Evolutionary conservation across 2,329 filamentous ascomycete species (phyloP).

Genomic region (Diaporthe vexans): DNA sequence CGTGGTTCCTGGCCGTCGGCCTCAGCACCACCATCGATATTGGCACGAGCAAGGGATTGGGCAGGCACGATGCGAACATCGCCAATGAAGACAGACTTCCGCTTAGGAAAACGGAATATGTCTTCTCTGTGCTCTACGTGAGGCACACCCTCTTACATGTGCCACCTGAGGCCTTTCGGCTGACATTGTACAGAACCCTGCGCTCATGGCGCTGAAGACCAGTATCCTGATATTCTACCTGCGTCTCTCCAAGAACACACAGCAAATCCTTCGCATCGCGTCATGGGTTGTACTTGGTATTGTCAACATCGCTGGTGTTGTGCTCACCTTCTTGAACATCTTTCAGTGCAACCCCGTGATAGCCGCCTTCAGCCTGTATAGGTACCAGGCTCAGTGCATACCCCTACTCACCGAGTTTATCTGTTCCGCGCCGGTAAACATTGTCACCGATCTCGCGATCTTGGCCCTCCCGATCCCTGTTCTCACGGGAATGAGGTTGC

Average conservation of each 20-base stretch:
- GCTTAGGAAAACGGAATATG: conserved; percentile 73
- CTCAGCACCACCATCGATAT: conserved; percentile 77
- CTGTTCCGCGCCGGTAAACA: conserved; percentile 88
- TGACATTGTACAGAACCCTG: conserved; percentile 75
- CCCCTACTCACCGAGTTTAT: conserved; percentile 74
- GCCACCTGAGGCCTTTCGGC: conserved; percentile 18
- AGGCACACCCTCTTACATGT: conserved; percentile 44
- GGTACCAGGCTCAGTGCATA: conserved; percentile 61
- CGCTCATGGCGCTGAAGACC: conserved; percentile 91
- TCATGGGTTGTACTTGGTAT: conserved; percentile 84
- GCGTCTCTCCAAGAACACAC: conserved; percentile 81
- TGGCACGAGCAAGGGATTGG: conserved; percentile 75
- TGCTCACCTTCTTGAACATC: conserved; percentile 87
- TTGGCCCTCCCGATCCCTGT: conserved; percentile 91
- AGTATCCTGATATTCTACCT: conserved; percentile 95
- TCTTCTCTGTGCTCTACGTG: conserved; percentile 75
- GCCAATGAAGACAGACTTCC: conserved; percentile 59
- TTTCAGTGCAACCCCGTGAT: conserved; percentile 85
- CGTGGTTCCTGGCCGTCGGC: conserved; percentile 81
- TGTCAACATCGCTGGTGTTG: conserved; percentile 83
- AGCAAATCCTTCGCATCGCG: conserved; percentile 82
- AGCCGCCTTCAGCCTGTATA: conserved; percentile 73
- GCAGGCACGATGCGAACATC: conserved; percentile 76
- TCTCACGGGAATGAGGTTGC: conserved; percentile 86
- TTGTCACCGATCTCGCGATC: conserved; percentile 90